Evolutionary conservation across 208 protist species (phyloP).

Genomic region (Trypanosoma avium): DNA sequence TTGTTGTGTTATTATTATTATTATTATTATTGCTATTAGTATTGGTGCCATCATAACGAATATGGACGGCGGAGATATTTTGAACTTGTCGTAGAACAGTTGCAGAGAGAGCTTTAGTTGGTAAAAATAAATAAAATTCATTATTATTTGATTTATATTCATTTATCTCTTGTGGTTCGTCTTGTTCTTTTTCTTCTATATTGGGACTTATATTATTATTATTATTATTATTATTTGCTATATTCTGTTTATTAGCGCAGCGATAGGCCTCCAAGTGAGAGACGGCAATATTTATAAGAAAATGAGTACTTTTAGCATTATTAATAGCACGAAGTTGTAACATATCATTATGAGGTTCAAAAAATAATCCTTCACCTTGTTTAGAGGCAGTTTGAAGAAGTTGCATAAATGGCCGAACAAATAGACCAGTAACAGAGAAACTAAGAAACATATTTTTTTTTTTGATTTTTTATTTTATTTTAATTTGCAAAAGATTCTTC

Average conservation of each 20-base stretch:
- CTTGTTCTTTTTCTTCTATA: neutral
- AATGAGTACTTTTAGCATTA: conserved; percentile 29
- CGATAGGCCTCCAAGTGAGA: conserved; percentile 39
- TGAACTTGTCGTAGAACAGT: conserved; percentile 46
- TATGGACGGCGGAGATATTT: neutral
- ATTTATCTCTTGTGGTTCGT: neutral
- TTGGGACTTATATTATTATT: neutral
- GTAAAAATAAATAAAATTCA: conserved; percentile 26
- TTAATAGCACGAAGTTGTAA: conserved; percentile 47
- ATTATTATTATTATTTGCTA: neutral
- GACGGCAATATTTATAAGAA: conserved; percentile 35
- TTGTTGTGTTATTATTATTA: too few species aligned
- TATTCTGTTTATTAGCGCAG: neutral
- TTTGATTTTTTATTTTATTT: conserved; percentile 1
- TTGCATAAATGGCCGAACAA: conserved; percentile 45
- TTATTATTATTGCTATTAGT: neutral
- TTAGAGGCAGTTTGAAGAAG: conserved; percentile 37
- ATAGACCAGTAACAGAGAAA: conserved; percentile 40
- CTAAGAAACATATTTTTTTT: conserved; percentile 17
- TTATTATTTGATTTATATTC: too few species aligned
- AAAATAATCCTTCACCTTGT: conserved; percentile 36
- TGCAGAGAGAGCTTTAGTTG: conserved; percentile 40
- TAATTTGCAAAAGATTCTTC: too few species aligned
- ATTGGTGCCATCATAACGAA: neutral
- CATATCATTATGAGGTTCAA: conserved; percentile 35